Evolutionary conservation across 148 eudicot genomes (phyloP), one percentile per base, ranked within the genome.

Genomic region (Pouteria glomerata): DNA sequence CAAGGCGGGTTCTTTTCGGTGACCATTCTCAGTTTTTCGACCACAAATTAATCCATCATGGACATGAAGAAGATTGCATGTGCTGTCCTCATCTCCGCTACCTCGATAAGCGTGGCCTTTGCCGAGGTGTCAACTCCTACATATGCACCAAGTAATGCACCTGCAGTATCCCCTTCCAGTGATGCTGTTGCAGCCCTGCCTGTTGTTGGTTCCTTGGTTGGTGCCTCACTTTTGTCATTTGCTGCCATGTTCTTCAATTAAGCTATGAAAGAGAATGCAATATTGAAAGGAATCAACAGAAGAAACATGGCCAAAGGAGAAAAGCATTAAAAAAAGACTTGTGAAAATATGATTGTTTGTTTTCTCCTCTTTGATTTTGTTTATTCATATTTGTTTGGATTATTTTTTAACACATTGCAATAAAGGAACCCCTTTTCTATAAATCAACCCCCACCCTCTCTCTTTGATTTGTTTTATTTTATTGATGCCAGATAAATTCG

Each of bases 21-120:
- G 57, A 66, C 1, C 1, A 41, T 12, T 16, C 15, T 48, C 53
- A 52, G 21, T 24, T 37, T 15, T 30, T 3, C 0, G 21, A 21
- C 29, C n/a, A 27, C 71, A 0, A 42, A 47, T 37, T 3, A 33
- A 11, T 34, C 31, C 58, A 56, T 10, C 71, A 68, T 68, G 71
- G 63, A 57, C 27, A 55, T 55, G 64, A 57, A 55, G 63, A 66
- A 74, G 77, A 66, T 74, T 27, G 70, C 71, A 47, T 74, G 77
- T 31, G 63, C 70, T 18, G 71, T 60, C 64, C 70, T 74, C 64
- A 56, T 74, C 30, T 55, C 63, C 1, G 71, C 77, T 24, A 52
- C 70, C 31, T 10, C 63, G 57, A 12, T 55, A 34, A 33, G 63
- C 8, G 24, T 56, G 8, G 64, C 69, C 63, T 18, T 73, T 12